Percentiles rank a stretch among this genome's conserved stretches.
phyloP scores from a whole-genome alignment of 108 stramenopile species.

The Skeletonema potamos region DNA sequence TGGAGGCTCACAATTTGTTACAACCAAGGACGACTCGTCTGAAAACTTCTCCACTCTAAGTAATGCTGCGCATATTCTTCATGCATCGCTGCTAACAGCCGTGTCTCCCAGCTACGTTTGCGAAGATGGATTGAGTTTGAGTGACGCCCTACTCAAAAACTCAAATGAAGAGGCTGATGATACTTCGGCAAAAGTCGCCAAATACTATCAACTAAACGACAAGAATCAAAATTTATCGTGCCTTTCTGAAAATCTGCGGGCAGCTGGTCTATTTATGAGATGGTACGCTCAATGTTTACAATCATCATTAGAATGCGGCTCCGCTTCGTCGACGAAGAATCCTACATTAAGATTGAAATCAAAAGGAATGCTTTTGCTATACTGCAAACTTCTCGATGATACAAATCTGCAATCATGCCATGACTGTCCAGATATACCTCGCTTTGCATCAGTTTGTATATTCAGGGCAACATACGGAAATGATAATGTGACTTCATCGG shows the following conservation, averaged over 20 bases:
- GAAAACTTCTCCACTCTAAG: not conserved
- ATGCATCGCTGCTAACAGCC: conserved; percentile 11
- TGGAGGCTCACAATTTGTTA: not conserved
- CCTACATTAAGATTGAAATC: conserved; percentile 29
- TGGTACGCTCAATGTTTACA: conserved; percentile 15
- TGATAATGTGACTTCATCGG: conserved; percentile 26
- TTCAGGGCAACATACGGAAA: conserved; percentile 69
- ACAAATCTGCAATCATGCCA: not conserved
- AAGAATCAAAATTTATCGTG: not conserved
- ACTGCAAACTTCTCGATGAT: conserved; percentile 19
- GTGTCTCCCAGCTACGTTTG: not conserved
- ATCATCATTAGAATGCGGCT: conserved; percentile 24
- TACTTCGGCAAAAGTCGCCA: conserved; percentile 19
- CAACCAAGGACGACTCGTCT: not conserved
- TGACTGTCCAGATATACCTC: conserved; percentile 37
- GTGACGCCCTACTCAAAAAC: not conserved
- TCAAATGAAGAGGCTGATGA: conserved; percentile 24
- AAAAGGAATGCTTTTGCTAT: conserved; percentile 27
- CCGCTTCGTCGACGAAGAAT: conserved; percentile 33
- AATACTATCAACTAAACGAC: not conserved
- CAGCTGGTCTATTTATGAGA: conserved; percentile 36
- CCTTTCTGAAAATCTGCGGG: conserved; percentile 24
- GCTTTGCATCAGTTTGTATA: conserved; percentile 60
- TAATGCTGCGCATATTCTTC: conserved; percentile 16
- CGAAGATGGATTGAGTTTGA: not conserved